These are phyloP conservation scores for Dactylonectria macrodidyma DNA, from an alignment of 2,329 filamentous ascomycete species.

Conservation along the genomic window DNA sequence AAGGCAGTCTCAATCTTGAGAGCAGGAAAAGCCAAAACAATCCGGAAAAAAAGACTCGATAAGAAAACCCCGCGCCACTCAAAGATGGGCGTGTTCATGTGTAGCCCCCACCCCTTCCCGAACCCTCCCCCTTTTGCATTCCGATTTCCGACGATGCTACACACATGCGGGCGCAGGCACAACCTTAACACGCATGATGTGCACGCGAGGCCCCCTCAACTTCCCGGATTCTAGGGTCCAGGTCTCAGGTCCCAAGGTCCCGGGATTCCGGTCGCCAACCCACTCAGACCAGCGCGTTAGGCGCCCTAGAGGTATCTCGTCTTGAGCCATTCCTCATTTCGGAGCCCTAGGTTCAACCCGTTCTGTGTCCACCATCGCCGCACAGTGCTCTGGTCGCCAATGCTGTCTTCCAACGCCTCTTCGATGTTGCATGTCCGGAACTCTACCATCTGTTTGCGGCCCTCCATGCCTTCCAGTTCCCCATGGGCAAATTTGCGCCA, in stretches of 20 bases:
- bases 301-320: conserved; percentile 74
- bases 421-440: conserved; percentile 97
- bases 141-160: conserved; percentile 30
- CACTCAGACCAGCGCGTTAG: conserved; percentile 14
- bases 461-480: conserved; percentile 68
- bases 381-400: conserved; percentile 80
- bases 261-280: conserved; percentile 26
- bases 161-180: conserved; percentile 6
- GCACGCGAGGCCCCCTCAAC: conserved; percentile 16
- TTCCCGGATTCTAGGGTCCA: conserved; percentile 20
- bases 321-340: conserved; percentile 92
- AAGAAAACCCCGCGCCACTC: conserved; percentile 37
- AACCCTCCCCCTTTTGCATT: conserved; percentile 33
- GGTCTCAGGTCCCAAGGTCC: conserved; percentile 26
- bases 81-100: conserved; percentile 32
- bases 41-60: conserved; percentile 23
- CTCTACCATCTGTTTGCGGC: conserved; percentile 79
- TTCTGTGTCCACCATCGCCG: conserved; percentile 91
- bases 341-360: conserved; percentile 84
- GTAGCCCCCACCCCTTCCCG: conserved; percentile 35
- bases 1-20: conserved; percentile 28
- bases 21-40: conserved; percentile 31
- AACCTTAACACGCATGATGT: conserved; percentile 6
- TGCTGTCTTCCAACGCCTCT: conserved; percentile 91
- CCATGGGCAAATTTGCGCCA: conserved; percentile 81